phyloP scores from a whole-genome alignment of 2,329 filamentous ascomycete species.

The Cladosporium sp. region DNA sequence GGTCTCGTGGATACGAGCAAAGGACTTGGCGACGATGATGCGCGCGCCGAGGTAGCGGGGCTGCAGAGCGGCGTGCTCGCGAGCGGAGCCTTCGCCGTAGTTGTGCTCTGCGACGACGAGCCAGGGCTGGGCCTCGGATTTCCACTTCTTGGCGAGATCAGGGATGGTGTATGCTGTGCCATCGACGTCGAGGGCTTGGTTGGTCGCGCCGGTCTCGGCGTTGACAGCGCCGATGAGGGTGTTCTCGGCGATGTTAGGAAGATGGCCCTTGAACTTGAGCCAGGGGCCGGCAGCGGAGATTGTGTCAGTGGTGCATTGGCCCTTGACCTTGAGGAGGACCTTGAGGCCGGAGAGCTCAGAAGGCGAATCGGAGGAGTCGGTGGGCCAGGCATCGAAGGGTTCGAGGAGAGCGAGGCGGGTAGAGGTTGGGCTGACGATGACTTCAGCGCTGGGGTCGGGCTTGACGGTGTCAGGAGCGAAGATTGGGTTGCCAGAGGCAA shows the following conservation, averaged over 20 bases:
- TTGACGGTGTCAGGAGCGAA: constrained; percentile 69
- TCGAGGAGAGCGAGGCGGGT: constrained; percentile 86
- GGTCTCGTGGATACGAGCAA: constrained; percentile 90
- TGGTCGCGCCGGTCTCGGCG: constrained; percentile 86
- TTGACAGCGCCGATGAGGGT: constrained; percentile 94
- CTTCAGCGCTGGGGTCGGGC: constrained; percentile 65
- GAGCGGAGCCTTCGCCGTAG: constrained; percentile 85
- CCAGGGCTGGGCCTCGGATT: constrained; percentile 71
- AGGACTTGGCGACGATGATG: constrained; percentile 79
- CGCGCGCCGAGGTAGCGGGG: constrained; percentile 85
- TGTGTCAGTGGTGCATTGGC: constrained; percentile 98
- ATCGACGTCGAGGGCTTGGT: constrained; percentile 82
- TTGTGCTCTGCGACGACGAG: constrained; percentile 96
- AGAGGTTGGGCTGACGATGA: constrained; percentile 82
- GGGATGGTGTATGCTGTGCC: constrained; percentile 69
- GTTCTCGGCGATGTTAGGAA: constrained; percentile 96
- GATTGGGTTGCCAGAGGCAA: constrained; percentile 70
- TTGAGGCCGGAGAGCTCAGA: constrained; percentile 69
- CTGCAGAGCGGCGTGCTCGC: constrained; percentile 86
- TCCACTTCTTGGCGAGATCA: constrained; percentile 81
- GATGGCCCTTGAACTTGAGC: constrained; percentile 98
- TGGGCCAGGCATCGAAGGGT: constrained; percentile 81
- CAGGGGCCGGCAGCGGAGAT: constrained; percentile 95
- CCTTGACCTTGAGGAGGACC: constrained; percentile 92
- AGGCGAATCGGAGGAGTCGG: constrained; percentile 28